Conservation (phyloP, 169 alveolate genomes). For the Cystoisospora suis region DNA sequence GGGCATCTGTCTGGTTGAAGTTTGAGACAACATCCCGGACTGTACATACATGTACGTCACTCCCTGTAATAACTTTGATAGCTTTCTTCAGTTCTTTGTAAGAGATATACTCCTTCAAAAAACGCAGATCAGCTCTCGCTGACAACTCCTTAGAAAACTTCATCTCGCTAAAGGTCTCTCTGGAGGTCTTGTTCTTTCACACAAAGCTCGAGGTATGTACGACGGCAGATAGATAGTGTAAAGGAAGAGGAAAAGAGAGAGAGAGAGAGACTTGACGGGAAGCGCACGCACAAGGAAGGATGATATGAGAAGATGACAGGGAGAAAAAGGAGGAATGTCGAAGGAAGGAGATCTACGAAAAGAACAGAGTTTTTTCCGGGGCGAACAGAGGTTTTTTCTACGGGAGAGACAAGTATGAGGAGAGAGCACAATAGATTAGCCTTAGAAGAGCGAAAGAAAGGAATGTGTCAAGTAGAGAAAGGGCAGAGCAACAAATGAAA, state of each 20-base stretch:
- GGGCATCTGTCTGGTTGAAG: conserved; percentile 74
- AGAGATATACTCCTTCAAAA: conserved; percentile 72
- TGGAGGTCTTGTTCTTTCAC: no score
- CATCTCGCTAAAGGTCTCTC: conserved; percentile 67
- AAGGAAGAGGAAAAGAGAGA: background rate
- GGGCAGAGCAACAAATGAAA: no score
- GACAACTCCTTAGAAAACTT: conserved; percentile 76
- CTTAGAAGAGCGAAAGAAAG: no score
- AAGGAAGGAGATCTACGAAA: background rate
- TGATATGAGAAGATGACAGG: background rate
- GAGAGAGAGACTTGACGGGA: background rate
- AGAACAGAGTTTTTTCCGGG: background rate
- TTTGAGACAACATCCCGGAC: conserved; percentile 75
- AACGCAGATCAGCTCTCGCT: conserved; percentile 73
- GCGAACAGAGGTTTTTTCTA: background rate
- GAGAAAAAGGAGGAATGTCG: background rate
- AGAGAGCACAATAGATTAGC: background rate
- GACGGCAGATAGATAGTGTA: background rate
- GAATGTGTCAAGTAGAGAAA: no score
- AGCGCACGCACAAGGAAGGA: background rate
- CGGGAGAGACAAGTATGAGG: background rate
- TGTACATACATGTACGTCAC: conserved; percentile 76
- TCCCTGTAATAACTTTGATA: conserved; percentile 77
- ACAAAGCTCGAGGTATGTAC: background rate
- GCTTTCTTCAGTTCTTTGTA: conserved; percentile 80